A percentile compares a stretch with the other conserved stretches of the same genome.
These are phyloP conservation scores for Pyronema omphalodes DNA, from an alignment of 495 filamentous ascomycete species.

Conservation along the genomic window DNA sequence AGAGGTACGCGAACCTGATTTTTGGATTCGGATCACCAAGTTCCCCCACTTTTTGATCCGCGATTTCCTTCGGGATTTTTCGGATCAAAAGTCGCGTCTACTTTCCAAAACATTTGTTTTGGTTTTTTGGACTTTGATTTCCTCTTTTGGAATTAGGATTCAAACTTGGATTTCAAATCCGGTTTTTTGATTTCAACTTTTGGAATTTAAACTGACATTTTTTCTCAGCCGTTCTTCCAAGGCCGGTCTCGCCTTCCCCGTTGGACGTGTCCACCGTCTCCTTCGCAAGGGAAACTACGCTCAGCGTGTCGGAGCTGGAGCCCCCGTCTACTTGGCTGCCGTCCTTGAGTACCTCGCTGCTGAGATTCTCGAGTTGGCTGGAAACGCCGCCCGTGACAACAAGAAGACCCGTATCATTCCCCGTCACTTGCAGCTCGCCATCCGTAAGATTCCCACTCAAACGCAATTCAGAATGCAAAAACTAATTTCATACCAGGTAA, in stretches of 20 bases:
- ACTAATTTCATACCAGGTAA: constrained; percentile 30
- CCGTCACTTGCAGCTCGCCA: constrained; percentile 96
- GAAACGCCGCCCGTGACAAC: constrained; percentile 97
- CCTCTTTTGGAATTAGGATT: constrained; percentile 1
- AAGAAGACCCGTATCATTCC: constrained; percentile 99
- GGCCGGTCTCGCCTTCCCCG: constrained; percentile 97
- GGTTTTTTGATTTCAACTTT: not conserved
- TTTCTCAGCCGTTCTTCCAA: constrained; percentile 79
- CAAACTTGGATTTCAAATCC: constrained; percentile 13
- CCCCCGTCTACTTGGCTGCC: constrained; percentile 93
- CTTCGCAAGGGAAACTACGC: constrained; percentile 99
- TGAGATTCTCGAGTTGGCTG: constrained; percentile 96
- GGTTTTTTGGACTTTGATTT: not conserved
- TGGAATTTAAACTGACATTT: constrained; percentile 25
- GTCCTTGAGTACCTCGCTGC: constrained; percentile 97
- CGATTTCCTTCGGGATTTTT: not conserved
- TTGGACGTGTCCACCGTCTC: constrained; percentile 98
- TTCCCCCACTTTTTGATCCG: constrained; percentile 15
- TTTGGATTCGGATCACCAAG: constrained; percentile 3
- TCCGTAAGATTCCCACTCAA: constrained; percentile 34
- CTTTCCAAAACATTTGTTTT: constrained; percentile 11
- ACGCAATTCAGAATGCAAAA: not conserved
- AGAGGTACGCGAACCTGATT: constrained; percentile 22
- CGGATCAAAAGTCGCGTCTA: constrained; percentile 17
- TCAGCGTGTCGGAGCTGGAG: constrained; percentile 60